Percentiles rank a stretch among this genome's conserved stretches.
Evolutionary conservation across 1,284 basidiomycete species (phyloP).

Genomic region (Fomitopsis schrenkii): DNA sequence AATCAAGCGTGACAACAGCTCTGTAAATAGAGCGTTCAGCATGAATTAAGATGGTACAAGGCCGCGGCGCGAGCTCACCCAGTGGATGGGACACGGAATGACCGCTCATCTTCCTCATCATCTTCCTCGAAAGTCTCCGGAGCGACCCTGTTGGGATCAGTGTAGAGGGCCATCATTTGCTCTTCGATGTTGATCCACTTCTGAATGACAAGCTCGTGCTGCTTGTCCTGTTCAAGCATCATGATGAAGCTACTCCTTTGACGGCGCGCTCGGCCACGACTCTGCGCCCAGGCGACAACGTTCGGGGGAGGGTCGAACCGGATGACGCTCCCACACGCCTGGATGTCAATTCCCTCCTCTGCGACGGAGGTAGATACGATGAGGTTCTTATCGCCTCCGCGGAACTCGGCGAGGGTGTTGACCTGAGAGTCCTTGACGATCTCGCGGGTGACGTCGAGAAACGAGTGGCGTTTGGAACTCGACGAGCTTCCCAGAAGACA

Average conservation of each 20-base stretch:
- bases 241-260: conserved; percentile 71
- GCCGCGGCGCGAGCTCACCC: conserved; percentile 40
- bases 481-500: conserved; percentile 62
- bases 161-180: conserved; percentile 58
- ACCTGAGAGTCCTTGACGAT: conserved; percentile 47
- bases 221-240: conserved; percentile 52
- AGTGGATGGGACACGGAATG: conserved; percentile 49
- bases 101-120: conserved; percentile 34
- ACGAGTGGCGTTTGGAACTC: conserved; percentile 47
- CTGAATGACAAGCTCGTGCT: conserved; percentile 35
- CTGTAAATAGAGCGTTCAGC: conserved; percentile 28
- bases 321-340: conserved; percentile 72
- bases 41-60: neutral
- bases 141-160: conserved; percentile 36
- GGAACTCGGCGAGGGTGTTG: conserved; percentile 60
- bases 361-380: conserved; percentile 78
- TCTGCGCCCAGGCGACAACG: conserved; percentile 79
- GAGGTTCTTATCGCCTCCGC: conserved; percentile 66
- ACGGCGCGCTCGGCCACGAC: conserved; percentile 71
- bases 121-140: conserved; percentile 17
- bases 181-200: conserved; percentile 56
- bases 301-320: conserved; percentile 71
- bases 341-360: conserved; percentile 84
- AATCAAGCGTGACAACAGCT: conserved; percentile 65
- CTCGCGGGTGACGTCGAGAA: conserved; percentile 66